phyloP scores from a whole-genome alignment of 768 basidiomycete genomes.

The Phanerochaete sordida region DNA sequence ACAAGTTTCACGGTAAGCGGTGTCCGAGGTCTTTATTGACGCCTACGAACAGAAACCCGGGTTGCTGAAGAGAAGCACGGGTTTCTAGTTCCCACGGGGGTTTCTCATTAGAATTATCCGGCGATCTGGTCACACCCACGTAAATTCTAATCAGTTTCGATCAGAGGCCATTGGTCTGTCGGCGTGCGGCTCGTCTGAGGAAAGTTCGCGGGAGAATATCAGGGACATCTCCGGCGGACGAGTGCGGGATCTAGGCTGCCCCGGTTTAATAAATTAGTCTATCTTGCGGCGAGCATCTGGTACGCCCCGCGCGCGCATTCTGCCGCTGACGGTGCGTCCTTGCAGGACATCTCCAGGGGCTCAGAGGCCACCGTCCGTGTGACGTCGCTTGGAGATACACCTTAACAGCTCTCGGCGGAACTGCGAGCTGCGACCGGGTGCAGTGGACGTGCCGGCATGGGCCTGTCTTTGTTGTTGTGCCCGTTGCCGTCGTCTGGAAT shows the following conservation, averaged over 20 bases:
- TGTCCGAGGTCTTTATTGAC: too few relatives aligned
- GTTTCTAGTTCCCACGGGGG: too few relatives aligned
- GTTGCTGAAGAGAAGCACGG: too few relatives aligned
- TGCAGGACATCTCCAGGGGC: neutral
- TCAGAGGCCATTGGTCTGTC: conserved; percentile 5
- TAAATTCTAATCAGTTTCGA: conserved; percentile 14
- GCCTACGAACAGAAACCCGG: too few relatives aligned
- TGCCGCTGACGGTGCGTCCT: neutral
- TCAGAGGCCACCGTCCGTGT: neutral
- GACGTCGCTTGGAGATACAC: neutral
- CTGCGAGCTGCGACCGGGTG: neutral
- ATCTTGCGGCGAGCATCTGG: conserved; percentile 1
- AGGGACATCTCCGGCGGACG: conserved; percentile 13
- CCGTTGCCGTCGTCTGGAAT: neutral
- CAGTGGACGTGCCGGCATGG: neutral
- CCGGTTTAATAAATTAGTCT: conserved; percentile 12
- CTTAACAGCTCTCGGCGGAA: neutral
- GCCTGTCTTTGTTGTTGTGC: neutral
- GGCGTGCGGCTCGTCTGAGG: neutral
- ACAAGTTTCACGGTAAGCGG: too few relatives aligned
- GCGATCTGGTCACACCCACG: conserved; percentile 13
- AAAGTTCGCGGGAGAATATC: conserved; percentile 15
- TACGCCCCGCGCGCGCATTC: neutral
- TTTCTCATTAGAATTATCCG: too few relatives aligned
- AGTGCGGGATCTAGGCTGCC: conserved; percentile 1